Base-by-base conservation (phyloP, 164 flowering plant species). In the Buxus sempervirens region DNA sequence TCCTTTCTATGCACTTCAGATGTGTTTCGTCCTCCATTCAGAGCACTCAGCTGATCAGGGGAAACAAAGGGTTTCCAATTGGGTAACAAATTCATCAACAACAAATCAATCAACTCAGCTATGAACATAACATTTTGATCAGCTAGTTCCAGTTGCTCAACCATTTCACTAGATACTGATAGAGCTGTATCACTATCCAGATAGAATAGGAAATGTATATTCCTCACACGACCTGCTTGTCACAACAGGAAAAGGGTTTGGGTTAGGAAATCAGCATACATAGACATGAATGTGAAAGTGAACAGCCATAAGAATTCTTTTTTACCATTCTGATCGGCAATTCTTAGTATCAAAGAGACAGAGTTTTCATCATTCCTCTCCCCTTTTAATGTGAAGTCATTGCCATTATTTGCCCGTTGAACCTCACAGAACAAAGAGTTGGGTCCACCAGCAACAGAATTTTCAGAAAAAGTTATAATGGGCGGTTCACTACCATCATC, bases 91-190 rank as follows among this genome's bases (percentile, higher is more conserved):
- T 75, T 82, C 74, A 79, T 74, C 69, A 91, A 77, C 58, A 85
- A 65, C 63, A 73, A 75, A 68, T 89, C 91, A 54, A 94, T 91
- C 60, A 90, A 78, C 65, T 88, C 91, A 18, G 98, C 92, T 28
- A 91, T 82, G 80, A 90, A 90, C 49, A 51, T 72, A 21, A 94
- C 90, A 71, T 91, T 85, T 67, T 84, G 88, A 71, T 86, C 84
- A 1, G 85, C 74, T 36, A 94, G 77, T n/a, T 87, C 91, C 65
- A 90, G 80, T 27, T 91, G 92, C 54, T 88, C 96, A 71, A 84
- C 96, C 97, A 94, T 94, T 80, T 94, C 98, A 14, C 79, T 65
- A 0, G 96, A 93, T 32, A 94, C 88, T 14, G 87, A 81, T 14
- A 82, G 53, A 62, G 97, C 90, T 27, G 93, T 91, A 79, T 94